Evolutionary conservation across 2,329 filamentous ascomycete genomes (phyloP).

Genomic region (Beauveria scarabaeidicola): DNA sequence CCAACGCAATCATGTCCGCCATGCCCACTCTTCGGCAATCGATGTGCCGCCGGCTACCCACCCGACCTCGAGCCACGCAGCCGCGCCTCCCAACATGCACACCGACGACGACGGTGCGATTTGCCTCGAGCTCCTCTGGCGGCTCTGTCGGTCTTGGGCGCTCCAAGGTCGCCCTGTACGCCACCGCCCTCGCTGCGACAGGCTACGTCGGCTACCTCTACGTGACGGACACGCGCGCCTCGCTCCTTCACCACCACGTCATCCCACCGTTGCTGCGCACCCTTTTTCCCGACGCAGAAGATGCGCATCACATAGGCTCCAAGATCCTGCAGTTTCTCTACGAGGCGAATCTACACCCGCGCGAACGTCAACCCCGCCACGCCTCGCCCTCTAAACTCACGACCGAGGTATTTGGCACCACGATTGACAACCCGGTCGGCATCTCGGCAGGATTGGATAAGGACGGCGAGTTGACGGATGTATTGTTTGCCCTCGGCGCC

Average conservation of each 20-base stretch:
- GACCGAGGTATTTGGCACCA: slow-evolving; percentile 62
- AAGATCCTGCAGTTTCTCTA: slow-evolving; percentile 63
- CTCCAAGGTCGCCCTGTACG: slow-evolving; percentile 31
- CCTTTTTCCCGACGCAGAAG: slow-evolving; percentile 70
- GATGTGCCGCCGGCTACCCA: background rate
- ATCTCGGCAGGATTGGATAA: slow-evolving; percentile 97
- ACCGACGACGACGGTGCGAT: background rate
- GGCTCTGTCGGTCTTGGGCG: slow-evolving; percentile 22
- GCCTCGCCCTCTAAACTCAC: slow-evolving; percentile 24
- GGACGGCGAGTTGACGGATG: slow-evolving; percentile 78
- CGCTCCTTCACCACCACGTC: slow-evolving; percentile 54
- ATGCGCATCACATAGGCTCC: slow-evolving; percentile 80
- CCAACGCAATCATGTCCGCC: background rate
- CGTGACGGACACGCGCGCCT: slow-evolving; percentile 65
- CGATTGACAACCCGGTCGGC: slow-evolving; percentile 76
- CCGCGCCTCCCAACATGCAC: background rate
- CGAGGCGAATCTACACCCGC: slow-evolving; percentile 65
- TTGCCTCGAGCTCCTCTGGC: slow-evolving; percentile 20
- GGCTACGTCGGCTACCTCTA: slow-evolving; percentile 53
- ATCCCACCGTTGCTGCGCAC: slow-evolving; percentile 58
- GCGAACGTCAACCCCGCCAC: slow-evolving; percentile 57
- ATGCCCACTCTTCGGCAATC: slow-evolving; percentile 3
- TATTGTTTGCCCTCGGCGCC: slow-evolving; percentile 75
- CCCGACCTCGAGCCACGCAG: background rate
- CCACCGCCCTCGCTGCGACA: slow-evolving; percentile 32